These are phyloP conservation scores for Cubamyces lactineus DNA, from an alignment of 768 basidiomycete species.

Conservation along the genomic window DNA sequence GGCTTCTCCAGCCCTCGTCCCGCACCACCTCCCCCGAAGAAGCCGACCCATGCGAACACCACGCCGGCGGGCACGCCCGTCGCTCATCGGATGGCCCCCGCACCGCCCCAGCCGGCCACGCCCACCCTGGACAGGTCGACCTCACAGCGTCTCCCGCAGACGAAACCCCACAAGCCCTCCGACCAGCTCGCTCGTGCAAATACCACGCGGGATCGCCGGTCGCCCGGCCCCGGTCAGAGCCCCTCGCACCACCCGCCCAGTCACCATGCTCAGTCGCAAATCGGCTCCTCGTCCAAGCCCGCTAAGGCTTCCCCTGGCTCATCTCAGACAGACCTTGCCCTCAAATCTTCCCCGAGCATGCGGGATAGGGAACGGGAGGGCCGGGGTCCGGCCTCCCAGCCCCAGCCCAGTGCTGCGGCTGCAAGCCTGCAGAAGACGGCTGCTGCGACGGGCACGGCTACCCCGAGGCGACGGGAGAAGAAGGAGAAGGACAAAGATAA, in stretches of 20 bases:
- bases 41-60: constrained; percentile 32
- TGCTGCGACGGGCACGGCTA: constrained; percentile 64
- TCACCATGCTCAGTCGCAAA: constrained; percentile 18
- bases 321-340: constrained; percentile 55
- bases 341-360: constrained; percentile 28
- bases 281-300: constrained; percentile 24
- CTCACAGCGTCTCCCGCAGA: constrained; percentile 74
- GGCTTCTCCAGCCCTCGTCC: constrained; percentile 54
- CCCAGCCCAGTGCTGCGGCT: constrained; percentile 64
- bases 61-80: constrained; percentile 41
- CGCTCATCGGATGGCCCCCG: constrained; percentile 75
- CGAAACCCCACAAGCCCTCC: constrained; percentile 44
- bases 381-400: constrained; percentile 38
- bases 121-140: constrained; percentile 85
- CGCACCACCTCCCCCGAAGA: constrained; percentile 48
- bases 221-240: constrained; percentile 34
- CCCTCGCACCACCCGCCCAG: constrained; percentile 29
- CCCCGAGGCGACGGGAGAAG: constrained; percentile 85
- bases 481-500: constrained; percentile 78
- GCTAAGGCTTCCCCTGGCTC: constrained; percentile 42
- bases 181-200: constrained; percentile 60
- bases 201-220: constrained; percentile 66
- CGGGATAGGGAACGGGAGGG: constrained; percentile 30
- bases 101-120: constrained; percentile 64
- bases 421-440: constrained; percentile 64